Evolutionary conservation across 2,329 filamentous ascomycete genomes (phyloP).

Genomic region (Ophiostoma fasciatum): DNA sequence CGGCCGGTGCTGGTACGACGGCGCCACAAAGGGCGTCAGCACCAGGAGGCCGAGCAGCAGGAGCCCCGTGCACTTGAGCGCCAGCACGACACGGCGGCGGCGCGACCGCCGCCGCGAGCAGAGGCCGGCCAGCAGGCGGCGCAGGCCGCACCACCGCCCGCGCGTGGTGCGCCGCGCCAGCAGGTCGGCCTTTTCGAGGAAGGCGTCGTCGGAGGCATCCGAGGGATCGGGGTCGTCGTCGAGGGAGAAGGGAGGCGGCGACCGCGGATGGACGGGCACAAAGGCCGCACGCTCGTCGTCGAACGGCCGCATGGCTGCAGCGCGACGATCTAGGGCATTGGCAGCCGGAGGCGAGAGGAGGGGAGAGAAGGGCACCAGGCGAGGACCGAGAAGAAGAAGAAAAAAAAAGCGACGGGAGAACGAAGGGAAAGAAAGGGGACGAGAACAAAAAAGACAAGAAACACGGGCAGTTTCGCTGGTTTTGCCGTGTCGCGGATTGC

Average conservation of each 20-base stretch:
- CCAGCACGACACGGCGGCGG: not conserved
- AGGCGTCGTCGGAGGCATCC: not conserved
- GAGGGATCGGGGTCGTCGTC: not conserved
- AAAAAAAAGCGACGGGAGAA: not conserved
- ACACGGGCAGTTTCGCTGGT: too few species aligned
- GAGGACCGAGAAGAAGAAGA: not conserved
- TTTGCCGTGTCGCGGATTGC: not conserved
- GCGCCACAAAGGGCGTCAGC: slow-evolving; percentile 20
- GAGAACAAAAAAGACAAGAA: not conserved
- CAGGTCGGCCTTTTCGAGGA: not conserved
- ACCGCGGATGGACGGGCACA: not conserved
- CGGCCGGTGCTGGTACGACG: slow-evolving; percentile 27
- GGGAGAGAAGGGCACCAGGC: too few species aligned
- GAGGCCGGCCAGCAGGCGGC: not conserved
- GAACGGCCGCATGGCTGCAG: slow-evolving; percentile 2
- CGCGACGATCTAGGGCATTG: too few species aligned
- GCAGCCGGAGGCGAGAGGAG: too few species aligned
- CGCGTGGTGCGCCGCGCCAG: not conserved
- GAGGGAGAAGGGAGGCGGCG: slow-evolving; percentile 1
- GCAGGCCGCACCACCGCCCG: not conserved
- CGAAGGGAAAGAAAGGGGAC: not conserved
- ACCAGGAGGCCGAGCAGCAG: slow-evolving; percentile 34
- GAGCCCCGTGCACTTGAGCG: slow-evolving; percentile 19
- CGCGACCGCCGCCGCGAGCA: not conserved
- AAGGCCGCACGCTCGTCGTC: slow-evolving; percentile 6